These are phyloP conservation scores for Vanilla planifolia DNA, from an alignment of 106 monocot species.

Conservation along the genomic window DNA sequence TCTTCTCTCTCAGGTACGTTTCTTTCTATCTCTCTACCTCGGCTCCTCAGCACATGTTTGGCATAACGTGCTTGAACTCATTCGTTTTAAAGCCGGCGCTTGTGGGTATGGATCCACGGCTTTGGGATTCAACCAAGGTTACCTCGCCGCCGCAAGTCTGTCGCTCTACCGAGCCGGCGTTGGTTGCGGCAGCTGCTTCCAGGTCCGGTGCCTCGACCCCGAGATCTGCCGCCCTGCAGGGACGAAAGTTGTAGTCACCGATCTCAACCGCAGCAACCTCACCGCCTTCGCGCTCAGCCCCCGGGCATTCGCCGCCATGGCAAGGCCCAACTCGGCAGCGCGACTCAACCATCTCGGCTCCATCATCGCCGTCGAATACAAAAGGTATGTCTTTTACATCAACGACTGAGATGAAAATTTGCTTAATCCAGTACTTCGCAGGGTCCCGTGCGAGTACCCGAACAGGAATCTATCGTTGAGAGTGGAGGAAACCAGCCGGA, in stretches of 20 bases:
- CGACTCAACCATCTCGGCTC: slow-evolving; percentile 20
- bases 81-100: slow-evolving; percentile 66
- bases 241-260: slow-evolving; percentile 60
- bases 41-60: background rate
- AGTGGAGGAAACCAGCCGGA: slow-evolving; percentile 64
- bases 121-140: slow-evolving; percentile 38
- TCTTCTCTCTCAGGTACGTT: slow-evolving; percentile 37
- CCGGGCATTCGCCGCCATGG: slow-evolving; percentile 62
- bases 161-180: slow-evolving; percentile 53
- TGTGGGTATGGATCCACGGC: slow-evolving; percentile 73
- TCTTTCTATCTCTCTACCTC: background rate
- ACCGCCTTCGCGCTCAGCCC: slow-evolving; percentile 56
- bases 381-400: slow-evolving; percentile 63
- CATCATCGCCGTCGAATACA: slow-evolving; percentile 59
- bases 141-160: slow-evolving; percentile 38
- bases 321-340: slow-evolving; percentile 23
- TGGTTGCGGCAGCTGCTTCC: slow-evolving; percentile 76
- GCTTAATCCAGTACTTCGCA: background rate
- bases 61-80: background rate
- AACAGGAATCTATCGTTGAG: slow-evolving; percentile 50
- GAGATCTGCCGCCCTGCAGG: slow-evolving; percentile 45
- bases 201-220: slow-evolving; percentile 64
- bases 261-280: slow-evolving; percentile 37
- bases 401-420: background rate
- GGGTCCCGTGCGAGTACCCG: slow-evolving; percentile 69